Evolutionary conservation across 306 rosid species (phyloP).

Genomic region (Rubus parviflorus): DNA sequence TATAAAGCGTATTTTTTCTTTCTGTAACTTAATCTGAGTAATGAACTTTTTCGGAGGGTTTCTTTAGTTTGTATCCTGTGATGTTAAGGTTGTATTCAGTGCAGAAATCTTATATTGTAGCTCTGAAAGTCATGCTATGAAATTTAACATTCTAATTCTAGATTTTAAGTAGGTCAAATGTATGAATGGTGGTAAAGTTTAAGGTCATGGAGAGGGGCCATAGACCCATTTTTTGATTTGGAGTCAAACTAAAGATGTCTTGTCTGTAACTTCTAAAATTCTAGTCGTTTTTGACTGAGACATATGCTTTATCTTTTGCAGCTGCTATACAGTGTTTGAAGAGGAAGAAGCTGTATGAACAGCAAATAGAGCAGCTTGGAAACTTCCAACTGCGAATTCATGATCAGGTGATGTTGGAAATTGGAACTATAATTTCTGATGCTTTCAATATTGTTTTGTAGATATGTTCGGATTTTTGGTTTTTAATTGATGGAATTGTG

Average conservation of each 20-base stretch:
- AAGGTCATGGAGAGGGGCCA: not conserved
- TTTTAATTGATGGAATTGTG: not conserved
- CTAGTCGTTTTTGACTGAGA: not conserved
- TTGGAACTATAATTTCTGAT: not conserved
- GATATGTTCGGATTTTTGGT: not conserved
- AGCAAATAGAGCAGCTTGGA: constrained; percentile 96
- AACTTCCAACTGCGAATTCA: constrained; percentile 97
- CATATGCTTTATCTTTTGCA: constrained; percentile 21
- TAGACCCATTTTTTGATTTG: not conserved
- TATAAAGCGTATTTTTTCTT: not conserved
- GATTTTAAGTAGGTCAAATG: not conserved
- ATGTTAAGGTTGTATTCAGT: not conserved
- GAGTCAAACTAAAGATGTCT: not conserved
- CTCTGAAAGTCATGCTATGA: not conserved
- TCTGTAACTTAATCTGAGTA: not conserved
- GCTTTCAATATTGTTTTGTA: not conserved
- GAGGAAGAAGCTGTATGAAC: constrained; percentile 92
- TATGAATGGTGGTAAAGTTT: not conserved
- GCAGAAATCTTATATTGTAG: not conserved
- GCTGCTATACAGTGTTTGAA: constrained; percentile 98
- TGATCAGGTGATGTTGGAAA: constrained; percentile 68
- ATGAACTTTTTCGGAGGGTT: not conserved
- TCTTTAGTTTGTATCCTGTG: not conserved
- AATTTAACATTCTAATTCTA: not conserved
- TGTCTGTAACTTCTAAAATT: not conserved